phyloP scores from a whole-genome alignment of 2,329 filamentous ascomycete genomes.

The Nigrograna mackinnonii region DNA sequence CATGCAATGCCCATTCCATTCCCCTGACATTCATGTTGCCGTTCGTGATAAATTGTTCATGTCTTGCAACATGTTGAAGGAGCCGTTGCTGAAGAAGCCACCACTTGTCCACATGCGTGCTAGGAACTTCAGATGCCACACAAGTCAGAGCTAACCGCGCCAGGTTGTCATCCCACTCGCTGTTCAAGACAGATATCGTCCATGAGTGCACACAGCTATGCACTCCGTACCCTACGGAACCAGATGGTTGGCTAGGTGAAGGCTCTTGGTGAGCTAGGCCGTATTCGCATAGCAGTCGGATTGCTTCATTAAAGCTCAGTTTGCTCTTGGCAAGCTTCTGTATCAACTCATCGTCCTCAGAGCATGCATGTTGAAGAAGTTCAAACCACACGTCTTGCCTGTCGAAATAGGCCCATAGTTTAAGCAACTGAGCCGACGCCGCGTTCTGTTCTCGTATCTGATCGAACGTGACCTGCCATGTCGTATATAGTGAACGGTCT shows the following conservation, averaged over 20 bases:
- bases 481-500: conserved; percentile 24
- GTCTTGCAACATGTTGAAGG: conserved; percentile 6
- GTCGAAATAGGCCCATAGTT: conserved; percentile 20
- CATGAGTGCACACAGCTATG: conserved; percentile 37
- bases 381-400: conserved; percentile 53
- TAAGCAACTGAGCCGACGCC: conserved; percentile 14
- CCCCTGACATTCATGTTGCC: conserved; percentile 3
- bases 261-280: conserved; percentile 13
- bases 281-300: conserved; percentile 27
- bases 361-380: no score
- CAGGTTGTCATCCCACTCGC: conserved; percentile 10
- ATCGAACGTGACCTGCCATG: conserved; percentile 18
- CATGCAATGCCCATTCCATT: conserved; percentile 5
- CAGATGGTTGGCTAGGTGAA: conserved; percentile 3
- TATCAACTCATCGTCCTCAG: no score
- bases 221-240: conserved; percentile 28
- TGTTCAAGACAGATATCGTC: conserved; percentile 26
- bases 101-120: conserved; percentile 5
- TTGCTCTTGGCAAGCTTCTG: conserved; percentile 22
- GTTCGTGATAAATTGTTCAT: background rate
- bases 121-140: conserved; percentile 9
- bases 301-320: conserved; percentile 20
- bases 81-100: conserved; percentile 13
- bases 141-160: conserved; percentile 9
- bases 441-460: conserved; percentile 13